These are phyloP conservation scores for Sarcomyxa edulis DNA, from an alignment of 768 basidiomycete species.

Conservation along the genomic window DNA sequence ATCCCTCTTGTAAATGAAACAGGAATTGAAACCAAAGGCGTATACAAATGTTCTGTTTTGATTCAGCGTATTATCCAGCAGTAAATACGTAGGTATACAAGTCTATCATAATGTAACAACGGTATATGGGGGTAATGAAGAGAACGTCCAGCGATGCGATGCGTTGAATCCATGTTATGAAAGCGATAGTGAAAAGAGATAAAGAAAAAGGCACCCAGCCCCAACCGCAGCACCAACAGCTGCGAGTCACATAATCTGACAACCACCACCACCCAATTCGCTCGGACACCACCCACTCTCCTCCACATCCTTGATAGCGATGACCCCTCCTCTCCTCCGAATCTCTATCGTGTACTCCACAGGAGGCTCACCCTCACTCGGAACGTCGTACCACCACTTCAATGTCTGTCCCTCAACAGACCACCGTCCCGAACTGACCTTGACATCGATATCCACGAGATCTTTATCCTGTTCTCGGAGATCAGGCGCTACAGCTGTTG, in stretches of 20 bases:
- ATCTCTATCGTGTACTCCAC: conserved; percentile 34
- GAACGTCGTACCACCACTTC: conserved; percentile 51
- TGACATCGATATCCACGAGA: conserved; percentile 41
- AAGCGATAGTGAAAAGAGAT: no score
- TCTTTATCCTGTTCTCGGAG: conserved; percentile 15
- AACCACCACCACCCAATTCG: conserved; percentile 1
- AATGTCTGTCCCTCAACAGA: conserved; percentile 42
- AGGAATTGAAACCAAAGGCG: no score
- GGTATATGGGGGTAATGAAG: no score
- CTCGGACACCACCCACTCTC: conserved; percentile 2
- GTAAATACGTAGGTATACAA: no score
- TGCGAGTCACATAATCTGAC: background rate
- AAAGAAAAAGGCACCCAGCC: background rate
- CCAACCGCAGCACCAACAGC: background rate
- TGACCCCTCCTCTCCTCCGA: conserved; percentile 22
- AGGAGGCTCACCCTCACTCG: conserved; percentile 21
- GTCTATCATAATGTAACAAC: no score
- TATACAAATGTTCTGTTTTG: no score
- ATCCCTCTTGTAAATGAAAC: no score
- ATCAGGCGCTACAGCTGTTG: no score
- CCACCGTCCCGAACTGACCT: conserved; percentile 37
- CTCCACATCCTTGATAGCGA: conserved; percentile 13
- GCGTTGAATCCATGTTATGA: no score
- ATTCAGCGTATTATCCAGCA: no score
- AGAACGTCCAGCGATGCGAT: no score